These are phyloP conservation scores for Phlebiopsis flavidoalba DNA, from an alignment of 768 basidiomycete species.

Conservation along the genomic window DNA sequence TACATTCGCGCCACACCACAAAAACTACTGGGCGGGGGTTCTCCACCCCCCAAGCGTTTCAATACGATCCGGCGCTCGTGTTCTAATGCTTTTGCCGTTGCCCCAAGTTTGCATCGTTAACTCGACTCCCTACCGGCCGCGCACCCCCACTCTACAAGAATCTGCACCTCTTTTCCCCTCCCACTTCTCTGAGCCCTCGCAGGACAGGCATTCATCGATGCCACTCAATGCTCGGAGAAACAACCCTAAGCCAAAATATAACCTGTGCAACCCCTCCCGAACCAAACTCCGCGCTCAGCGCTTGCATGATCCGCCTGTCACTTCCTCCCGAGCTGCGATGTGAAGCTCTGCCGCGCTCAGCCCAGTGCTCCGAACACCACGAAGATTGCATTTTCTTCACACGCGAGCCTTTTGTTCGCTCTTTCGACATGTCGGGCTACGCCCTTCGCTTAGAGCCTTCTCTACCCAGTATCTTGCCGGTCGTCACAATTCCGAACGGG, in stretches of 20 bases:
- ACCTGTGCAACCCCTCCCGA: constrained; percentile 12
- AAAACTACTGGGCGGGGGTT: too few relatives aligned
- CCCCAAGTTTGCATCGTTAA: constrained; percentile 16
- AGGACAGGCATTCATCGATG: constrained; percentile 19
- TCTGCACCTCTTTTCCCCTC: constrained; percentile 8
- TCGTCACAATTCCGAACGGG: constrained; percentile 33
- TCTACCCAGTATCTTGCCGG: constrained; percentile 33
- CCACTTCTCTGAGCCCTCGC: constrained; percentile 6
- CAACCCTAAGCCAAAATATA: constrained; percentile 21
- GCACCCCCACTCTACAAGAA: constrained; percentile 18
- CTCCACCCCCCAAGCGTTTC: too few relatives aligned
- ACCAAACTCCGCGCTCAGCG: constrained; percentile 23
- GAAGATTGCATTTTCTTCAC: constrained; percentile 13
- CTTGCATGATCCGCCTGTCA: constrained; percentile 22
- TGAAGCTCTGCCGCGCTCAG: constrained; percentile 30
- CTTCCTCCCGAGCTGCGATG: constrained; percentile 18
- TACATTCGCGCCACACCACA: background rate
- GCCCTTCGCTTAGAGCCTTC: constrained; percentile 20
- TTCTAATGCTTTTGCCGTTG: background rate
- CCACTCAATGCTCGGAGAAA: constrained; percentile 23
- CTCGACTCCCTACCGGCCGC: constrained; percentile 17
- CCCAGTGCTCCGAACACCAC: constrained; percentile 29
- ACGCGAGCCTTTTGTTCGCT: constrained; percentile 1
- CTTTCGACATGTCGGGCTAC: constrained; percentile 16
- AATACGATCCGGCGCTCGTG: too few relatives aligned